Base-by-base conservation (phyloP, 192 early-diverging fungal genomes). In the Dissophora ornata region DNA sequence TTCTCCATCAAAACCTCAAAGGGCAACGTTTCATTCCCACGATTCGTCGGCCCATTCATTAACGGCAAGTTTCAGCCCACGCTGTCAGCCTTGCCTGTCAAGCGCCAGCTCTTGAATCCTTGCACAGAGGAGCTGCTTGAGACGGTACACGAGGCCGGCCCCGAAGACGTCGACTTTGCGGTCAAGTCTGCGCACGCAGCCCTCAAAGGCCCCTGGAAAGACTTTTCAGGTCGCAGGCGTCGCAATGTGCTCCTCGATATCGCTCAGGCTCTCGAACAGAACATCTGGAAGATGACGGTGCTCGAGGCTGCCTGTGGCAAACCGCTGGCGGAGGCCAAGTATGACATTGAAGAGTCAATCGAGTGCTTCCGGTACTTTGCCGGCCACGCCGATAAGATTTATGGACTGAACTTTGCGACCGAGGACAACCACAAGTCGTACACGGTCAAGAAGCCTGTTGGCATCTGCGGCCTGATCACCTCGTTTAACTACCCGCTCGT, bases 221-320 rank as follows among this genome's bases (percentile, higher is more conserved):
- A 80, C 41, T 79, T 84, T 7, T 50, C 81, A 0, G 79, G 83
- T 24, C 24, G 68, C 51, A 57, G 84, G 77, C 67, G 91, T 83
- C 32, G 75, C 24, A 57, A 71, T 79, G 60, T 86, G 4, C 81
- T 96, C 65, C 59, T 81, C 54, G 82, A 87, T 42, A 79, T 95
- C 11, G 93, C 92, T 6, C 59, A 79, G 7, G 60, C 84, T 4
- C 48, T 89, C 19, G 83, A 84, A 22, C 36, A 69, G 9, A 79
- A 90, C 24, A 47, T 82, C 11, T 82, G 81, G 44, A 71, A 82
- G 32, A 40, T 92, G 18, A 84, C 86, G 1, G 70, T 64, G 11
- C 67, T 92, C 24, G 93, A 95, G 74, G 85, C 90, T 2, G 94
- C 94, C 69, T 92, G 94, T 56, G 94, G 93, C 22, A 95, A 94